Evolutionary conservation across 768 basidiomycete species (phyloP), one percentile per base, ranked within the genome.

Genomic region (Rhizopogon sp.): DNA sequence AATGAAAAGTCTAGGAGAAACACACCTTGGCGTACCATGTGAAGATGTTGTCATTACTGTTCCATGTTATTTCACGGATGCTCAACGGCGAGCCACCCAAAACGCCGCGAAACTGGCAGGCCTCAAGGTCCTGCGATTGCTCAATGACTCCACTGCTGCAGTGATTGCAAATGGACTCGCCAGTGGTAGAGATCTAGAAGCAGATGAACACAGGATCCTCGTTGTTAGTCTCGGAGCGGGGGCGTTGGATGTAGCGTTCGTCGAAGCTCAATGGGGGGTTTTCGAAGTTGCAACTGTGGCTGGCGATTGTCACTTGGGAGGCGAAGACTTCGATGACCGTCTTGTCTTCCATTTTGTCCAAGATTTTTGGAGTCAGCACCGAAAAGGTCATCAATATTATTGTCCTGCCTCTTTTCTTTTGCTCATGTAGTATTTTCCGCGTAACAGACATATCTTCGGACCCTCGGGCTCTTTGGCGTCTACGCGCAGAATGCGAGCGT

Each of bases 401-500:
- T 33, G 20, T 35, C 9, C 25, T 29, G 5, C 45, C n/a, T 47
- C 28, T 51, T 20, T 10, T 20, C 3, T 25, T 4, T 25, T 25
- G 4, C 25, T 25, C 25, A 25, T 25, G 25, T 25, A 25, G 25
- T n/a, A 10, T 10, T 42, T 11, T 22, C 8, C 1, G 17, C 4
- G 20, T 42, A 13, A 2, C 44, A 87, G 92, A 98, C 68, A 76
- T 98, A 55, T 92, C 93, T 28, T 76, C 83, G 60, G 95, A 96
- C 76, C 82, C 92, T 56, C 92, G 94, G 79, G 93, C 96, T 50
- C 88, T 97, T 66, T 92, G 95, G 74, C 93, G 95, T 76, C 87
- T 98, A 64, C 91, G 94, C 60, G 96, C 93, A 52, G 95, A 94
- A 62, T 98, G 95, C 76, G 95, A 98, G 77, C 92, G 94, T 74